Conservation (phyloP, 2,329 filamentous ascomycete species). For the Esteya vermicola region DNA sequence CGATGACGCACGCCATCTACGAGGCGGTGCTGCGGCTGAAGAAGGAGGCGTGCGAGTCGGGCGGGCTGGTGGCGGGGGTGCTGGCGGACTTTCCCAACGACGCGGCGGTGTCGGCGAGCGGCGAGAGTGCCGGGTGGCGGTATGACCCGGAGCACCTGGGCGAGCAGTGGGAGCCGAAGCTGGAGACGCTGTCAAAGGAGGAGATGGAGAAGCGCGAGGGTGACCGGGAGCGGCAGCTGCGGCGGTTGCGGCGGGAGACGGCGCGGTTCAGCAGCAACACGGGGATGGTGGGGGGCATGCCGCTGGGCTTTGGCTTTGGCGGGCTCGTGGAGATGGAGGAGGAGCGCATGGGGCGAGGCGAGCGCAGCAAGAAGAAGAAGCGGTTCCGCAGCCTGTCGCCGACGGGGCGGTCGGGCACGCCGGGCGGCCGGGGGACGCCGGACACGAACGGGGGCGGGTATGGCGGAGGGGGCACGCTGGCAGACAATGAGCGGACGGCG, state of each 20-base stretch:
- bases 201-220: conserved; percentile 96
- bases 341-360: conserved; percentile 80
- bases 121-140: conserved; percentile 62
- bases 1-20: conserved; percentile 92
- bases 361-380: conserved; percentile 89
- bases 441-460: conserved; percentile 61
- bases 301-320: conserved; percentile 37
- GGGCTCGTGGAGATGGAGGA: conserved; percentile 45
- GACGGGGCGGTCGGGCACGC: conserved; percentile 50
- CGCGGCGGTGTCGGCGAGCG: conserved; percentile 37
- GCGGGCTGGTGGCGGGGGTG: conserved; percentile 58
- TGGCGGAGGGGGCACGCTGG: conserved; percentile 49
- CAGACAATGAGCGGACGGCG: conserved; percentile 61
- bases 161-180: conserved; percentile 71
- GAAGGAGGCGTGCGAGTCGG: conserved; percentile 91
- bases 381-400: conserved; percentile 83
- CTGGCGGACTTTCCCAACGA: conserved; percentile 74
- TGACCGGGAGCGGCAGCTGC: conserved; percentile 81
- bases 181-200: conserved; percentile 75
- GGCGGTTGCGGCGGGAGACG: conserved; percentile 76
- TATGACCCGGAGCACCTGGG: conserved; percentile 86
- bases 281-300: conserved; percentile 64
- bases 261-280: conserved; percentile 80
- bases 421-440: conserved; percentile 63
- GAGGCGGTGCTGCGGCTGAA: conserved; percentile 85